Evolutionary conservation across 1,139 yeast genomes (phyloP).

Genomic region (Candida sp.): DNA sequence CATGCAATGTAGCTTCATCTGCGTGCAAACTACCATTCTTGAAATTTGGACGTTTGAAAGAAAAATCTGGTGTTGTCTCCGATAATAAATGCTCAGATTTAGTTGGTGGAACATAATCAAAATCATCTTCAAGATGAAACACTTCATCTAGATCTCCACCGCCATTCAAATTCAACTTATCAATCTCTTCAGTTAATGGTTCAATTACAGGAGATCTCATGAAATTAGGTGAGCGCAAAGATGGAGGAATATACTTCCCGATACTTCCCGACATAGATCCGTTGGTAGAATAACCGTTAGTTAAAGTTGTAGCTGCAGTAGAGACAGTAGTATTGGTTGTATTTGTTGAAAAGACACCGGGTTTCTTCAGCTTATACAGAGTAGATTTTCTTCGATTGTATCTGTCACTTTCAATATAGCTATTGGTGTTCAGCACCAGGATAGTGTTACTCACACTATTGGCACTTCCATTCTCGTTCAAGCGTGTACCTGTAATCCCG

Average conservation of each 20-base stretch:
- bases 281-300: conserved; percentile 1
- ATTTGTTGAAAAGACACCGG: conserved; percentile 20
- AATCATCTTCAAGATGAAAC: conserved; percentile 45
- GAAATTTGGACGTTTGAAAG: not conserved
- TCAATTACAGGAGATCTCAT: conserved; percentile 32
- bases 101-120: conserved; percentile 15
- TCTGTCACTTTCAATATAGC: conserved; percentile 11
- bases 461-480: conserved; percentile 4
- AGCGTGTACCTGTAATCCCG: conserved; percentile 7
- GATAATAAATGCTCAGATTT: not conserved
- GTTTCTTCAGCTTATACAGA: conserved; percentile 15
- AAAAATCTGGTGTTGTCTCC: not conserved
- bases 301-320: not conserved
- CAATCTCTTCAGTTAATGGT: conserved; percentile 39
- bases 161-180: conserved; percentile 24
- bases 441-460: conserved; percentile 2
- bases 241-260: conserved; percentile 46
- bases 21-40: not conserved
- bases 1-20: not conserved
- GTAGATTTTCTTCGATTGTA: conserved; percentile 20
- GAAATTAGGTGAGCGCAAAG: conserved; percentile 37
- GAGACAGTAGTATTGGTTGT: not conserved
- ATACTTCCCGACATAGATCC: conserved; percentile 9
- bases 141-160: conserved; percentile 35
- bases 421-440: conserved; percentile 9